Conservation (phyloP, 2,329 filamentous ascomycete genomes). For the Rutstroemia sydowiana region DNA sequence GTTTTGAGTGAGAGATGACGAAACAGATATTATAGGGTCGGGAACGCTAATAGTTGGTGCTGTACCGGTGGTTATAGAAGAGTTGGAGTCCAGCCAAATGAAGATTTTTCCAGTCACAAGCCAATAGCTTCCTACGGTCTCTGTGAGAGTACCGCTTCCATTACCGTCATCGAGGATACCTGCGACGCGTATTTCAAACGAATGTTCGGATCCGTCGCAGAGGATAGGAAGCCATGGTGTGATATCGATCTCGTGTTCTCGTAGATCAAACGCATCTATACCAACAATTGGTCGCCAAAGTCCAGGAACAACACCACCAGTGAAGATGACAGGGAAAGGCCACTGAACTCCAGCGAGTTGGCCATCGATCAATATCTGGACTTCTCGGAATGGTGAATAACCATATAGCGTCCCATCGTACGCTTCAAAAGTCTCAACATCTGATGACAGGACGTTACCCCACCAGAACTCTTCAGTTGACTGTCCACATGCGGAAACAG, state of each 20-base stretch:
- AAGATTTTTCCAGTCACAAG: conserved; percentile 74
- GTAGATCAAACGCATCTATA: conserved; percentile 70
- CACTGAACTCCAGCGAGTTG: conserved; percentile 66
- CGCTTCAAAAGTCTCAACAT: conserved; percentile 49
- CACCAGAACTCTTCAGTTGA: conserved; percentile 79
- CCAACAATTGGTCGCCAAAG: conserved; percentile 75
- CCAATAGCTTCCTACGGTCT: conserved; percentile 61
- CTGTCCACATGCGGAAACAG: conserved; percentile 72
- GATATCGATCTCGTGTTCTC: conserved; percentile 76
- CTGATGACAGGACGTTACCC: conserved; percentile 62
- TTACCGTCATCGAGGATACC: conserved; percentile 52
- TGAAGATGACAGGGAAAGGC: conserved; percentile 79
- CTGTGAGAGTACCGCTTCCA: conserved; percentile 41
- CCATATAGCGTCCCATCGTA: conserved; percentile 54
- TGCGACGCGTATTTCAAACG: conserved; percentile 59
- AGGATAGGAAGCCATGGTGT: conserved; percentile 67
- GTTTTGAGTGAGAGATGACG: conserved; percentile 39
- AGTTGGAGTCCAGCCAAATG: conserved; percentile 56
- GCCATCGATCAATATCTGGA: conserved; percentile 69
- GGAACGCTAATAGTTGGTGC: conserved; percentile 28
- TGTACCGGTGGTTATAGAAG: conserved; percentile 45
- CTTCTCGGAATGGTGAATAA: conserved; percentile 67
- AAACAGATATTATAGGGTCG: conserved; percentile 42
- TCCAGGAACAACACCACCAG: conserved; percentile 68
- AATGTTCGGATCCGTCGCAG: conserved; percentile 57